Evolutionary conservation across 1,284 basidiomycete genomes (phyloP), one percentile per base, ranked within the genome.

Genomic region (Moesziomyces globuligerus): DNA sequence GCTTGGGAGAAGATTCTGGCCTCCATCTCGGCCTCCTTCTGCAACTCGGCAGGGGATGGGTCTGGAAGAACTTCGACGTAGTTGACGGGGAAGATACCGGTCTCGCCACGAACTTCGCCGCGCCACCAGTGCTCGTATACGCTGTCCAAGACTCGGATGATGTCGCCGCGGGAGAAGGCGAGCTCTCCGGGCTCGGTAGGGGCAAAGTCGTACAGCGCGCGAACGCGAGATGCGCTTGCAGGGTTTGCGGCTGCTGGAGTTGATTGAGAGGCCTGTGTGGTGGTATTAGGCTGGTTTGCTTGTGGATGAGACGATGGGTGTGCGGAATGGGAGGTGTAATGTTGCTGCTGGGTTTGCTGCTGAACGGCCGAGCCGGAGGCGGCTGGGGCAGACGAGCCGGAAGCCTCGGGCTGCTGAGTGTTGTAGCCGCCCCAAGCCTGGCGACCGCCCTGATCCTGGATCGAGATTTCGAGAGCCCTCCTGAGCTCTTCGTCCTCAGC

Each of bases 71-170:
- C 86, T 87, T 97, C 93, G 71, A 98, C 93, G 84, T 98, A 98
- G 80, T 96, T 98, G 37, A 97, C 92, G 0, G 96, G 95, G 83
- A 99, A 98, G 62, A 99, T 98, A 13, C 96, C 96, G 8, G 93
- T 94, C 61, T 91, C 86, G 1, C 94, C 94, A 74, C 91, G 91
- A 37, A 94, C 84, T 75, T 98, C 94, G 2, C 96, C 96, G 43
- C 93, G 86, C 94, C 95, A 98, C 96, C 96, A 99, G 81, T 98
- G 93, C 78, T 94, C 91, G 84, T 97, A 97, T 24, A 91, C 91
- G 39, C 92, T 89, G 83, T 98, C 94, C 10, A 98, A 89, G 15
- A 98, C 95, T 75, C 94, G 94, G 85, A 98, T 94, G 49, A 97
- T 86, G 76, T 98, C 96, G 3, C 94, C 96, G 73, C 91, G 91